Evolutionary conservation across 352 stramenopile species (phyloP).

Genomic region (Lagenidium sp.): DNA sequence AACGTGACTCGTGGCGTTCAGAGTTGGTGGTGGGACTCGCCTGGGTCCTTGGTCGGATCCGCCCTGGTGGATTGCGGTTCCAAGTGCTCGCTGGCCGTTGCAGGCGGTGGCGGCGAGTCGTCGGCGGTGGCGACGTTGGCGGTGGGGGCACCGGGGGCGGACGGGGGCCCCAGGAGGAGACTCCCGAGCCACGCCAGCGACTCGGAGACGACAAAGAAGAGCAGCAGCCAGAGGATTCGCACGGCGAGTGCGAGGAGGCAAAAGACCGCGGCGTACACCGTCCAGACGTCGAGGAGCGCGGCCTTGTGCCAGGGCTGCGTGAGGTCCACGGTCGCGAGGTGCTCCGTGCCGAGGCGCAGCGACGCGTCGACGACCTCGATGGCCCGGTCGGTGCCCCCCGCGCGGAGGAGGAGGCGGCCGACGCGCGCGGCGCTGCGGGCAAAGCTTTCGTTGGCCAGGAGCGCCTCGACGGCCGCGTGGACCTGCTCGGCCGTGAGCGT

Average conservation of each 20-base stretch:
- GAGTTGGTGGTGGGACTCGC: too few relatives aligned
- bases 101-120: too few relatives aligned
- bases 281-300: slow-evolving; percentile 72
- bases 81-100: too few relatives aligned
- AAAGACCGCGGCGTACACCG: slow-evolving; percentile 60
- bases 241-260: slow-evolving; percentile 55
- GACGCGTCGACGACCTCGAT: slow-evolving; percentile 62
- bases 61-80: too few relatives aligned
- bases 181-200: slow-evolving; percentile 24
- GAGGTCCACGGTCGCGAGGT: slow-evolving; percentile 65
- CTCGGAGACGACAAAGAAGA: slow-evolving; percentile 52
- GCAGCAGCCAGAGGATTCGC: slow-evolving; percentile 53
- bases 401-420: slow-evolving; percentile 40
- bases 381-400: slow-evolving; percentile 47
- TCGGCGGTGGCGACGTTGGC: neutral
- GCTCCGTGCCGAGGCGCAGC: slow-evolving; percentile 41
- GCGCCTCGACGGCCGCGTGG: slow-evolving; percentile 29
- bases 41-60: too few relatives aligned
- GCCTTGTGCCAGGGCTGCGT: slow-evolving; percentile 68
- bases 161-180: slow-evolving; percentile 31
- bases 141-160: too few relatives aligned
- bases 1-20: too few relatives aligned
- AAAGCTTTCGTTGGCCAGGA: slow-evolving; percentile 49
- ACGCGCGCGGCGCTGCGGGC: slow-evolving; percentile 30
- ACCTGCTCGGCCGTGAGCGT: slow-evolving; percentile 41